Evolutionary conservation across 225 moss, liverwort and hornwort genomes (phyloP).

Genomic region (Pseudoscleropodium purum): DNA sequence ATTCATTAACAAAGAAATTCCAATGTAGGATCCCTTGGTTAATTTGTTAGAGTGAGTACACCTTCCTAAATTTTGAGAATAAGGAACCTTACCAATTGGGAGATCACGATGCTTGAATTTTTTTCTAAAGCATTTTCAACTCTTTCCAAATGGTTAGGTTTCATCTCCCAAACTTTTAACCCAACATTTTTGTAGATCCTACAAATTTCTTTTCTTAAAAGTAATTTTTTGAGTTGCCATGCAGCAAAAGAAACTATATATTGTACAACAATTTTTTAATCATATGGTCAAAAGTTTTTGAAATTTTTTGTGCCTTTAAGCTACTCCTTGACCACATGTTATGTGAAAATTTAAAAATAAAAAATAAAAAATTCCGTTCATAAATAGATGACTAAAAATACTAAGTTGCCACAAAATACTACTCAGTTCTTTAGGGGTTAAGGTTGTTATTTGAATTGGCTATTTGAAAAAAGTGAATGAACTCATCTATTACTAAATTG

Average conservation of each 20-base stretch:
- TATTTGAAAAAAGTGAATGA: not conserved
- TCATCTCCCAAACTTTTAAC: not conserved
- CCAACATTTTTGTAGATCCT: not conserved
- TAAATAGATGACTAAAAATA: not conserved
- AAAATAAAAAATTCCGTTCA: accelerated
- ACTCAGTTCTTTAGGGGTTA: too few species aligned
- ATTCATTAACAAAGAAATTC: not conserved
- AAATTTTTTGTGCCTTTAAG: not conserved
- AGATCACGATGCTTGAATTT: not conserved
- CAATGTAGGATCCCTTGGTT: not conserved
- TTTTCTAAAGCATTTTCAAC: not conserved
- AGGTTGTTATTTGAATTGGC: too few species aligned
- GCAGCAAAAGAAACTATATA: accelerated
- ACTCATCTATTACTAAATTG: accelerated
- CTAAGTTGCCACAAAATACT: not conserved
- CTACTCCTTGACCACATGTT: not conserved
- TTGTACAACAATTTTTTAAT: not conserved
- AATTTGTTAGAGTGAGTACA: not conserved
- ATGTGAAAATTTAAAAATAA: not conserved
- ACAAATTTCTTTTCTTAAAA: too few species aligned
- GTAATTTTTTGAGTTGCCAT: too few species aligned
- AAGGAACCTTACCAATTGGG: not conserved
- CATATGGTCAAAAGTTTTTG: too few species aligned
- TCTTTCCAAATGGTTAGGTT: not conserved
- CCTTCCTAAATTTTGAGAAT: not conserved